Conservation (phyloP, 1,284 basidiomycete genomes). For the Exobasidium cylindrosporum region DNA sequence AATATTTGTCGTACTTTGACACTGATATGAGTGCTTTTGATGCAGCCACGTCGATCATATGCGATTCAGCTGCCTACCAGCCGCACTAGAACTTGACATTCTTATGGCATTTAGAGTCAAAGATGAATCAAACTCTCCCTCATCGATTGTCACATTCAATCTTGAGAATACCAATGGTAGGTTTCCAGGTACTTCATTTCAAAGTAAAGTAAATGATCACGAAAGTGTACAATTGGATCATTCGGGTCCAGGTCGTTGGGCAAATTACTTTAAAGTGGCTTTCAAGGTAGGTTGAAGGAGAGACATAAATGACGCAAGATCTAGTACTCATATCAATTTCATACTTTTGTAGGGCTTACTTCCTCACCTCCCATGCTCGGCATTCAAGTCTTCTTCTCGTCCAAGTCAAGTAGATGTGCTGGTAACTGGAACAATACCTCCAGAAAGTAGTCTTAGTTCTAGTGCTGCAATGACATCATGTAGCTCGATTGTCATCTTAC, state of each 20-base stretch:
- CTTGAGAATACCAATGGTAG: conserved; percentile 40
- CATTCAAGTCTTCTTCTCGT: conserved; percentile 13
- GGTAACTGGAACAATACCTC: conserved; percentile 51
- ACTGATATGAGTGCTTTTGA: conserved; percentile 12
- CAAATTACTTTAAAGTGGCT: conserved; percentile 54
- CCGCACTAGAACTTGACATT: conserved; percentile 53
- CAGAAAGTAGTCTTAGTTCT: conserved; percentile 42
- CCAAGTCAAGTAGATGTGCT: conserved; percentile 41
- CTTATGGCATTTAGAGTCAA: conserved; percentile 47
- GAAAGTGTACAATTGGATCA: conserved; percentile 32
- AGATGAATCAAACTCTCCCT: background rate
- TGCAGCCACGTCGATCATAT: conserved; percentile 44
- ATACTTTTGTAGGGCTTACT: conserved; percentile 29
- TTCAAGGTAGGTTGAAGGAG: conserved; percentile 26
- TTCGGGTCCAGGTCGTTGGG: conserved; percentile 44
- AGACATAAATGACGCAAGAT: too few relatives aligned
- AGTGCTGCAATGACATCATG: conserved; percentile 53
- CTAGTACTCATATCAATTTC: background rate
- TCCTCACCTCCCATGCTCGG: conserved; percentile 35
- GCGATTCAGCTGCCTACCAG: conserved; percentile 50
- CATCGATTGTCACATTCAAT: conserved; percentile 20
- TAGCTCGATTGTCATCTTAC: conserved; percentile 44
- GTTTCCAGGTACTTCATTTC: conserved; percentile 33
- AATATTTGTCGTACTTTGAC: background rate
- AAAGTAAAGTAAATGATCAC: conserved; percentile 25